Evolutionary conservation across 148 eudicot genomes (phyloP), one percentile per base, ranked within the genome.

Genomic region (Rheum nobile): DNA sequence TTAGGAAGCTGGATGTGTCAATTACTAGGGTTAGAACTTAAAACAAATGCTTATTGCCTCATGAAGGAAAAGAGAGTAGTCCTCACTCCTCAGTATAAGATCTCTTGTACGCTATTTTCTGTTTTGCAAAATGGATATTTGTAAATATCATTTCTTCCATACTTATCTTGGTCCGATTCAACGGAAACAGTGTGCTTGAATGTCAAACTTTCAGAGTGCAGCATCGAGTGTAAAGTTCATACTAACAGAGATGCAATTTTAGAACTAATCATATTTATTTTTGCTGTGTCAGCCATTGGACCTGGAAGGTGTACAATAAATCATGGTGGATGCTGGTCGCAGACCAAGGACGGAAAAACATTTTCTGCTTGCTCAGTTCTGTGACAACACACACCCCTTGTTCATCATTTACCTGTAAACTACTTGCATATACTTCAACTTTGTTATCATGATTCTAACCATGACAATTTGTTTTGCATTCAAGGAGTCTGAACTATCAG

Each of bases 311-410:
- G 98, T 73, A 22, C 79, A 5, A 55, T 91, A 31, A 82, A 91
- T 83, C 75, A 83, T 79, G 98, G 98, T 59, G 97, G 89, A 38
- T 94, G 98, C 82, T 94, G 98, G 98, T 81, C 90, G 37, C 88
- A 91, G 26, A 83, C 77, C 6, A 84, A 29, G 77, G 71, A 80
- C 24, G 89, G 89, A 72, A 65, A 28, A 55, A 88, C 77, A 21
- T 85, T 85, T 75, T 91, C 98, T 0, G 98, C 98, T 61, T 94
- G 98, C 85, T 80, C 84, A 77, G 97, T 94, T 90, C 57, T 50
- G 57, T 50, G 14, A 50, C 26, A 5, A 50, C 57, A 21, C n/a
- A 24, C 82, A 22, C 90, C 85, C 47, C 69, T 55, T 3, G 26
- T 63, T 6, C 72, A 21, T 57, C 72, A n/a, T 46, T 48, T 76